A percentile compares a stretch with the other conserved stretches of the same genome.
Evolutionary conservation across 192 early-diverging fungal genomes (phyloP).

Genomic region (Dimargaris cristalligena): DNA sequence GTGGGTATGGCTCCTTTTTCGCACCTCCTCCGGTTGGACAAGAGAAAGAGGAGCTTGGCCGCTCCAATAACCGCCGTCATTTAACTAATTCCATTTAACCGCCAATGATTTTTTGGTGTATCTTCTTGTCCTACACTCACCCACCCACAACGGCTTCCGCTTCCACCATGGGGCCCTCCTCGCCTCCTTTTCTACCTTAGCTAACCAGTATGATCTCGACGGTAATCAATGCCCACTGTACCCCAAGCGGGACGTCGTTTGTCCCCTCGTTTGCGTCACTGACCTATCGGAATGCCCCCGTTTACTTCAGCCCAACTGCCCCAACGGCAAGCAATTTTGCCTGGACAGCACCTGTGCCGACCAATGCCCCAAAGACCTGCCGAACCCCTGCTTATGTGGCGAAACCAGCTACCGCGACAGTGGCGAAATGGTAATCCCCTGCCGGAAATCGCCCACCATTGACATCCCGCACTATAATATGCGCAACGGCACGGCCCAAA

Average conservation of each 20-base stretch:
- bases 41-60: no score
- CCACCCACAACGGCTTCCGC: no score
- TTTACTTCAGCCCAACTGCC: slow-evolving; percentile 18
- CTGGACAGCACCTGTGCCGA: slow-evolving; percentile 30
- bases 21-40: no score
- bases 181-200: no score
- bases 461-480: slow-evolving; percentile 16
- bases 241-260: slow-evolving; percentile 23
- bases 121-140: no score
- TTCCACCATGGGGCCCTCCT: no score
- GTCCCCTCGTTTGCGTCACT: slow-evolving; percentile 32
- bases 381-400: slow-evolving; percentile 14
- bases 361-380: slow-evolving; percentile 13
- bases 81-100: no score
- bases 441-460: background rate
- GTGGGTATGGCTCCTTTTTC: no score
- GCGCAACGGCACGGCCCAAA: slow-evolving; percentile 14
- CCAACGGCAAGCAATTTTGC: slow-evolving; percentile 25
- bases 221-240: slow-evolving; percentile 28
- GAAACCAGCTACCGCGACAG: background rate
- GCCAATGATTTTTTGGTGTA: no score
- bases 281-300: slow-evolving; percentile 24
- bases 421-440: background rate
- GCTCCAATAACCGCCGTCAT: no score
- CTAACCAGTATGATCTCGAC: slow-evolving; percentile 27